These are phyloP conservation scores for Neurospora hispaniola DNA, from an alignment of 495 filamentous ascomycete species.

Conservation along the genomic window DNA sequence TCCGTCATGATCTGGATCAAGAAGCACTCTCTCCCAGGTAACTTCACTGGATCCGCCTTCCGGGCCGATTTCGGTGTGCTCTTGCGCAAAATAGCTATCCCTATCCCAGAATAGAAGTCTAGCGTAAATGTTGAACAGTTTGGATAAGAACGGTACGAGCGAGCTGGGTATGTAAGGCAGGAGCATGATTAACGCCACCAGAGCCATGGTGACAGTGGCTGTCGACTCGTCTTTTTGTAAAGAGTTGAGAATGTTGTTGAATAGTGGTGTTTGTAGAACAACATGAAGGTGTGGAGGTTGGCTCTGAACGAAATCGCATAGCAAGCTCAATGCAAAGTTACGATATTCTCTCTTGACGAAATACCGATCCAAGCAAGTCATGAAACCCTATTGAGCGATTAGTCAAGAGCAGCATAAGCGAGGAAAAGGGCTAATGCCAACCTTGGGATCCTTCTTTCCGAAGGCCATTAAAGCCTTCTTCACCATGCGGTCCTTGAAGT, in stretches of 20 bases:
- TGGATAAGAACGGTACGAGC: conserved; percentile 48
- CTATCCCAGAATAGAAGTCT: conserved; percentile 64
- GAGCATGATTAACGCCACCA: conserved; percentile 62
- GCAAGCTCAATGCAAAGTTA: conserved; percentile 44
- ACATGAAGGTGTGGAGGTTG: conserved; percentile 64
- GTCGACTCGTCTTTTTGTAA: conserved; percentile 63
- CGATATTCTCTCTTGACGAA: conserved; percentile 49
- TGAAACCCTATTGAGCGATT: conserved; percentile 38
- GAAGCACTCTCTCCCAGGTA: conserved; percentile 49
- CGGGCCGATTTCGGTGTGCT: conserved; percentile 21
- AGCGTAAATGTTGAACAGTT: conserved; percentile 66
- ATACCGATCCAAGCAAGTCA: conserved; percentile 47
- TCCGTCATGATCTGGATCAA: conserved; percentile 46
- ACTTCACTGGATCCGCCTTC: conserved; percentile 14
- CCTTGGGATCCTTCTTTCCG: conserved; percentile 58
- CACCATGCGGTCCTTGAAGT: conserved; percentile 44
- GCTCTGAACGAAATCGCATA: conserved; percentile 53
- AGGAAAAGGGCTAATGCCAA: conserved; percentile 15
- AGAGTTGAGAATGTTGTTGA: conserved; percentile 55
- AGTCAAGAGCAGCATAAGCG: neutral
- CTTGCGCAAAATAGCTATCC: conserved; percentile 26
- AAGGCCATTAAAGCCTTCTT: conserved; percentile 45
- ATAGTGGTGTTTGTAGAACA: conserved; percentile 53
- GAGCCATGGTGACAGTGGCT: conserved; percentile 52
- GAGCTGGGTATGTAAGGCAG: conserved; percentile 63